A percentile compares a stretch with the other conserved stretches of the same genome.
These are phyloP conservation scores for Candida stauntonica DNA, from an alignment of 805 yeast genomes.

Conservation along the genomic window DNA sequence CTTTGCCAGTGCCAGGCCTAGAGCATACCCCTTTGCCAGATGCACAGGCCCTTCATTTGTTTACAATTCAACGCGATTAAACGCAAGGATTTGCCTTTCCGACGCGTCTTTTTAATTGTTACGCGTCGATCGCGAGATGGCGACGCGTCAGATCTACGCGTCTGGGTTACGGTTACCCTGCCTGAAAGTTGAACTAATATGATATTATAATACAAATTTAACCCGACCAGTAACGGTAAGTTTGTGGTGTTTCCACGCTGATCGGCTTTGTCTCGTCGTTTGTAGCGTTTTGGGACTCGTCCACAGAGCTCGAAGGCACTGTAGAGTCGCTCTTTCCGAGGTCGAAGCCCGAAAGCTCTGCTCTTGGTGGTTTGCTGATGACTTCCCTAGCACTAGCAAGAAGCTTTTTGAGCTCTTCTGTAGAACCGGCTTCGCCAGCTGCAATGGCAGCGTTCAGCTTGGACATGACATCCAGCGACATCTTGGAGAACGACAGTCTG, in stretches of 20 bases:
- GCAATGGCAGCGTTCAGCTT: conserved; percentile 34
- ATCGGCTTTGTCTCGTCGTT: conserved; percentile 43
- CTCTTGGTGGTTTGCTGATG: conserved; percentile 30
- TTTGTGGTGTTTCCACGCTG: conserved; percentile 56
- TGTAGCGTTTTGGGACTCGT: conserved; percentile 30
- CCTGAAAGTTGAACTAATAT: too few relatives aligned
- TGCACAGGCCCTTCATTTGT: neutral
- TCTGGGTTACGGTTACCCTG: too few relatives aligned
- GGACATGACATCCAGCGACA: conserved; percentile 45
- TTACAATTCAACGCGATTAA: conserved; percentile 1
- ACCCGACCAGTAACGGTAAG: conserved; percentile 66
- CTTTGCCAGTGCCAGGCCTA: too few relatives aligned
- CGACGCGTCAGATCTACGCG: too few relatives aligned
- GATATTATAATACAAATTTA: too few relatives aligned
- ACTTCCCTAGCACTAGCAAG: conserved; percentile 26
- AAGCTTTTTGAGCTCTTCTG: conserved; percentile 9
- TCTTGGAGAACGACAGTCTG: conserved; percentile 59
- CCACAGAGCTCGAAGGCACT: conserved; percentile 16
- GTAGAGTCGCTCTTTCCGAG: conserved; percentile 20
- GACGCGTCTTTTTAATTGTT: conserved; percentile 4
- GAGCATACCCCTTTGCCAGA: neutral
- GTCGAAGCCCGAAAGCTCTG: conserved; percentile 22
- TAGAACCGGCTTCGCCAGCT: conserved; percentile 2
- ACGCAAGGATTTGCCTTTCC: conserved; percentile 1
- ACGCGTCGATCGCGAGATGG: too few relatives aligned